Evolutionary conservation across 768 basidiomycete species (phyloP).

Genomic region (Psilocybe cyanescens): DNA sequence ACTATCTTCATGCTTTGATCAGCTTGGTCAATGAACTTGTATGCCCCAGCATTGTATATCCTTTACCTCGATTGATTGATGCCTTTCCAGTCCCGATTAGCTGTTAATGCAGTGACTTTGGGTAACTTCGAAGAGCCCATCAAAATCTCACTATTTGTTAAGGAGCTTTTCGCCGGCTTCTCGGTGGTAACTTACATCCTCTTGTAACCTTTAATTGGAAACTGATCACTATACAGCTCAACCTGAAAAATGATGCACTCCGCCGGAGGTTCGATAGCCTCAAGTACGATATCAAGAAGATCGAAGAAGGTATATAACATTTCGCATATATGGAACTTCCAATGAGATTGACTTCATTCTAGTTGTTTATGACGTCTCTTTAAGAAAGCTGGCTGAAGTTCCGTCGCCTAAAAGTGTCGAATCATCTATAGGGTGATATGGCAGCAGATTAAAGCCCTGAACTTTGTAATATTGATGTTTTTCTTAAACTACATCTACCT

Average conservation of each 20-base stretch:
- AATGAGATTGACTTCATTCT: neutral
- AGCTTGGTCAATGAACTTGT: constrained; percentile 82
- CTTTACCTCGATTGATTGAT: neutral
- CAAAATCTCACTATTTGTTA: constrained; percentile 77
- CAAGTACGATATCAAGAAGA: constrained; percentile 88
- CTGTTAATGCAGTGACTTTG: constrained; percentile 82
- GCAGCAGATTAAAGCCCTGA: too few species aligned
- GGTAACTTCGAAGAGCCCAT: constrained; percentile 82
- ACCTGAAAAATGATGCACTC: constrained; percentile 79
- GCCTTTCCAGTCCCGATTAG: constrained; percentile 67
- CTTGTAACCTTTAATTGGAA: neutral
- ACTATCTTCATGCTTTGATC: constrained; percentile 83
- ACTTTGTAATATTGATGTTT: too few species aligned
- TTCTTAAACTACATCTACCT: too few species aligned
- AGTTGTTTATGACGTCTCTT: constrained; percentile 88
- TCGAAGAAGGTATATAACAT: constrained; percentile 73
- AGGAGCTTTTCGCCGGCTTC: constrained; percentile 83
- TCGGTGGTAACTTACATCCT: constrained; percentile 59
- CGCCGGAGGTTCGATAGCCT: constrained; percentile 80
- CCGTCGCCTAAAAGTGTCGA: neutral
- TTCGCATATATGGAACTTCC: neutral
- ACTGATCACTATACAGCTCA: constrained; percentile 50
- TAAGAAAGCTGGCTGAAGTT: constrained; percentile 58
- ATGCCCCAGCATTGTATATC: constrained; percentile 23
- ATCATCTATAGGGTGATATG: too few species aligned